Base-by-base conservation (phyloP, 192 early-diverging fungal species). In the Gigaspora rosea region DNA sequence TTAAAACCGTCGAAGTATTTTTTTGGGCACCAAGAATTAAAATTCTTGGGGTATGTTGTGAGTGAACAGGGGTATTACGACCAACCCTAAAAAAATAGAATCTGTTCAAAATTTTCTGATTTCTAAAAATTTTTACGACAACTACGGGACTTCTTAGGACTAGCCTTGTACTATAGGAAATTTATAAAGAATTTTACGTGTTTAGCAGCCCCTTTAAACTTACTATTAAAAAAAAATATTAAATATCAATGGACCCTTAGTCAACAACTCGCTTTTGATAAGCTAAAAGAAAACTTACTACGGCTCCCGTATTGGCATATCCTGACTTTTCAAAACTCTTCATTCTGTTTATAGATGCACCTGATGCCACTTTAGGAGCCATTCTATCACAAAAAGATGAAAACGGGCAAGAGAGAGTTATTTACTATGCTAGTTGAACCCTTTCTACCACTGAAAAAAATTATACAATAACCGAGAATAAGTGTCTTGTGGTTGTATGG, bases 301-400 rank as follows among this genome's bases (percentile, higher is more conserved):
- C 80, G 0, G 77, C 71, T 18, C 85, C 85, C 16, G 77, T 86
- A 27, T 69, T 87, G 1, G 33, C 9, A 9, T 65, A 67, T 41
- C 73, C 71, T 32, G 82, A 87, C 56, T 75, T 78, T 16, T 18
- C 47, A 0, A 79, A 80, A 32, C 75, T 74, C 0, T 82, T 76
- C 51, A n/a, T 69, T 20, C 36, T 88, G 1, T 77, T 83, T 33
- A 65, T 80, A 0, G 85, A 88, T 33, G 85, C 83, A 6, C 86
- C 83, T 0, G 79, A 84, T 13, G 76, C 66, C 33, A 84, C 70
- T 6, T 13, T 87, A 3, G 86, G 81, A 0, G 81, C 77, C 0
- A 68, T 87, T 3, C 72, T 82, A 33, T 78, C 76, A 18, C 86
- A 87, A 63, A n/a, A 33, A 16, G 74, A 80, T 48, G 62, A 63